These are phyloP conservation scores for Pseudogymnoascus sp. DNA, from an alignment of 2,329 filamentous ascomycete genomes.

Conservation along the genomic window DNA sequence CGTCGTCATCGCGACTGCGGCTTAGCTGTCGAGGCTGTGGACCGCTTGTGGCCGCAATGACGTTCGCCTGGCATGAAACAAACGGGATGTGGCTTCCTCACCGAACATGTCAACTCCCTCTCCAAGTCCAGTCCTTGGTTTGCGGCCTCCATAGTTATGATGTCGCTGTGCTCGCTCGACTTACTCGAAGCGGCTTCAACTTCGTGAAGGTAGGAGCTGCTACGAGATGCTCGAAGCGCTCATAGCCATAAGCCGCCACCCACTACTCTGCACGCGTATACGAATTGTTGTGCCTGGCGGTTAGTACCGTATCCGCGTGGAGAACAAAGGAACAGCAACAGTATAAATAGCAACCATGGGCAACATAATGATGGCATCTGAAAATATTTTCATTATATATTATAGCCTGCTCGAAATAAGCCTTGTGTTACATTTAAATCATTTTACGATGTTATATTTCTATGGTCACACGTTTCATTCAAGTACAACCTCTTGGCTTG, in stretches of 20 bases:
- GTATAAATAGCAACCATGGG: background rate
- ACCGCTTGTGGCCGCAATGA: constrained; percentile 7
- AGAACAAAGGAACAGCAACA: background rate
- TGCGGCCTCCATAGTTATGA: constrained; percentile 41
- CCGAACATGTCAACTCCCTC: constrained; percentile 90
- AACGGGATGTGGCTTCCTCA: constrained; percentile 42
- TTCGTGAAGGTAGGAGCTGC: background rate
- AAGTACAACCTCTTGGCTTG: background rate
- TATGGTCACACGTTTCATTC: constrained; percentile 1
- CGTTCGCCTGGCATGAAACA: constrained; percentile 2
- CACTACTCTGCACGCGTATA: background rate
- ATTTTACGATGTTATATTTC: background rate
- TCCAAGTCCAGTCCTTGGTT: constrained; percentile 64
- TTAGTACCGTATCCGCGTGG: background rate
- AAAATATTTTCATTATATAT: background rate
- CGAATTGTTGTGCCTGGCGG: constrained; percentile 6
- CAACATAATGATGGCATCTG: background rate
- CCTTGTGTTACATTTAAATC: background rate
- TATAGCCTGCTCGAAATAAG: background rate
- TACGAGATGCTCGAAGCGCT: background rate
- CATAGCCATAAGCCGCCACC: constrained; percentile 2
- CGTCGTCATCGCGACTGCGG: background rate
- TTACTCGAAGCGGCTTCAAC: background rate
- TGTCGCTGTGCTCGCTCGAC: background rate
- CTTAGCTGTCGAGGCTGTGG: constrained; percentile 6